These are phyloP conservation scores for Chlamydomonas schloesseri DNA, from an alignment of 139 green algal genomes.

Conservation along the genomic window DNA sequence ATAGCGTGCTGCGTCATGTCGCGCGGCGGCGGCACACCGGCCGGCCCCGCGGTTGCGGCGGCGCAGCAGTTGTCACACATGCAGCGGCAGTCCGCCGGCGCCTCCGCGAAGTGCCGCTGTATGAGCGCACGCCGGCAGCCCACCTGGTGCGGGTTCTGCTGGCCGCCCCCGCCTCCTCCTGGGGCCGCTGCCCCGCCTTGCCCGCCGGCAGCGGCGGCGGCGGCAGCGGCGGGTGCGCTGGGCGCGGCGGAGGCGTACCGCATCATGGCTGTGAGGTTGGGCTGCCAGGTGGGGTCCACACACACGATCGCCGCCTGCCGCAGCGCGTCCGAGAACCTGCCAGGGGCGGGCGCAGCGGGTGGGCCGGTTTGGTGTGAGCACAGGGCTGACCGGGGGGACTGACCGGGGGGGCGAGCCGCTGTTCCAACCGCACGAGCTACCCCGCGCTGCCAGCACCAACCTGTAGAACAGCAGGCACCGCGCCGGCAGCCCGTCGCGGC, in stretches of 20 bases:
- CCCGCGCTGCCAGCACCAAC: no score
- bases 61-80: constrained; percentile 65
- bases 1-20: constrained; percentile 15
- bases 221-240: neutral
- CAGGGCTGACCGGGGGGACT: no score
- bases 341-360: neutral
- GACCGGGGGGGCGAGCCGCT: no score
- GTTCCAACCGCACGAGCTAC: no score
- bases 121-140: constrained; percentile 65
- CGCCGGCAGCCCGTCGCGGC: constrained; percentile 73
- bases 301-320: constrained; percentile 73
- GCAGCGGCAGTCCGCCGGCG: constrained; percentile 58
- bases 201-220: neutral
- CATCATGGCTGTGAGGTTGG: constrained; percentile 65
- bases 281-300: constrained; percentile 73
- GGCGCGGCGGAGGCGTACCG: constrained; percentile 59
- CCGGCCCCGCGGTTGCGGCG: constrained; percentile 9
- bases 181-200: neutral
- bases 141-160: neutral
- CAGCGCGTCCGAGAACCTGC: constrained; percentile 72
- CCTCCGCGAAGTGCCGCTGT: constrained; percentile 78
- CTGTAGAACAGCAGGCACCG: constrained; percentile 77
- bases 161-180: neutral
- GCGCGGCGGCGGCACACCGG: neutral
- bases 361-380: neutral